Conservation (phyloP, 768 basidiomycete species). For the Lentinula edodes region DNA sequence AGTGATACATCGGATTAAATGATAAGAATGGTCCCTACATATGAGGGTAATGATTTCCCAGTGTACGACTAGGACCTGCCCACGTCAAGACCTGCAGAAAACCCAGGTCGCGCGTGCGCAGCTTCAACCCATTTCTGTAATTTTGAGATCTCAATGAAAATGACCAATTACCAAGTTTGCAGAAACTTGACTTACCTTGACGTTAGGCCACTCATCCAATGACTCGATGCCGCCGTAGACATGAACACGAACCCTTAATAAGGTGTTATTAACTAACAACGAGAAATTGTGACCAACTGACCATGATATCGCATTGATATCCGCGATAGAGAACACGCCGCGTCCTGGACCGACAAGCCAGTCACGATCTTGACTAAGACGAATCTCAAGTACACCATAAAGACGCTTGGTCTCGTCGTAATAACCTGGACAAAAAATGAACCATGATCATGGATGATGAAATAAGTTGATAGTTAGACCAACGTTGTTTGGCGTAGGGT, state of each 20-base stretch:
- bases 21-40: background rate
- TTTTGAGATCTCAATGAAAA: background rate
- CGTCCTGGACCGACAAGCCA: constrained; percentile 73
- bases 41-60: background rate
- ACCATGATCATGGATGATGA: background rate
- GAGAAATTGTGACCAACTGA: constrained; percentile 16
- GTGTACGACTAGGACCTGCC: background rate
- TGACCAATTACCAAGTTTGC: background rate
- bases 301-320: constrained; percentile 67
- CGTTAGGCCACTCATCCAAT: constrained; percentile 57
- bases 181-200: constrained; percentile 36
- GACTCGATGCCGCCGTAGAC: constrained; percentile 43
- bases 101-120: constrained; percentile 8
- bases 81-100: constrained; percentile 5
- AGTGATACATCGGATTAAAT: constrained; percentile 7
- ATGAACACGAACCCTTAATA: constrained; percentile 49
- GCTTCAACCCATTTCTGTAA: constrained; percentile 20
- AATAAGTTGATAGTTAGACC: constrained; percentile 10
- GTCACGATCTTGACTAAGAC: constrained; percentile 60
- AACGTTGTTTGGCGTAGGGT: constrained; percentile 63
- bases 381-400: constrained; percentile 77
- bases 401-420: constrained; percentile 77
- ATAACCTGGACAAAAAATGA: constrained; percentile 47
- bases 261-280: background rate
- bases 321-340: constrained; percentile 67